phyloP scores from a whole-genome alignment of 768 basidiomycete genomes.

The Amanita inopinata region DNA sequence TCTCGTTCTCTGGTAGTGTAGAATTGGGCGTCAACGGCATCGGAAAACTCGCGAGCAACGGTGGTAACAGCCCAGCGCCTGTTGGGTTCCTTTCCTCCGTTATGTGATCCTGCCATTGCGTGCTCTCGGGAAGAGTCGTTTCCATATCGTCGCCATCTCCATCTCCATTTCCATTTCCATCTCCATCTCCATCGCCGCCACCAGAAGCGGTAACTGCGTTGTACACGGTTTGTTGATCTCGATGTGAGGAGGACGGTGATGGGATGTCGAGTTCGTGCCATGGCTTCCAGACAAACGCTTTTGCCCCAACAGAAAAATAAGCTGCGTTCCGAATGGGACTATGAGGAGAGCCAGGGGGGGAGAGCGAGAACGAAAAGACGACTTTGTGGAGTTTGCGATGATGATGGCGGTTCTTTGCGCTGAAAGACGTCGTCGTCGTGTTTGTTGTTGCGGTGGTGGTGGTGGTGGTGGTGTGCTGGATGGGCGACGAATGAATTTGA shows the following conservation, averaged over 20 bases:
- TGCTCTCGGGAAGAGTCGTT: background rate
- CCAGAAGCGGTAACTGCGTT: background rate
- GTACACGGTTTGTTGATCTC: background rate
- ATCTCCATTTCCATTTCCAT: too few relatives aligned
- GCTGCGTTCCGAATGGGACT: background rate
- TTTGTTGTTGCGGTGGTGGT: too few relatives aligned
- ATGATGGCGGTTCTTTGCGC: background rate
- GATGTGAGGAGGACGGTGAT: too few relatives aligned
- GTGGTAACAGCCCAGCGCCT: background rate
- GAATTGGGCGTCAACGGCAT: slow-evolving; percentile 4
- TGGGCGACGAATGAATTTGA: background rate
- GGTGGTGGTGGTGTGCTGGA: background rate
- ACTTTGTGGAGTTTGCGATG: background rate
- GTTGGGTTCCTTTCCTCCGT: background rate
- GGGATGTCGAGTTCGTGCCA: slow-evolving; percentile 6
- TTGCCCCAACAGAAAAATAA: background rate
- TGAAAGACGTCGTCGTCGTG: too few relatives aligned
- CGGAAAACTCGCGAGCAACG: slow-evolving; percentile 5
- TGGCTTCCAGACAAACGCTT: slow-evolving; percentile 1
- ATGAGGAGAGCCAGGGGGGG: background rate
- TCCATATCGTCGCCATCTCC: too few relatives aligned
- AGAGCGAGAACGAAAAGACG: background rate
- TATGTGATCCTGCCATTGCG: background rate
- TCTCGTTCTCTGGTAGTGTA: too few relatives aligned
- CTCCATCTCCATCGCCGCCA: too few relatives aligned